phyloP scores from a whole-genome alignment of 2,329 filamentous ascomycete genomes.

The Fusarium albosuccineum region DNA sequence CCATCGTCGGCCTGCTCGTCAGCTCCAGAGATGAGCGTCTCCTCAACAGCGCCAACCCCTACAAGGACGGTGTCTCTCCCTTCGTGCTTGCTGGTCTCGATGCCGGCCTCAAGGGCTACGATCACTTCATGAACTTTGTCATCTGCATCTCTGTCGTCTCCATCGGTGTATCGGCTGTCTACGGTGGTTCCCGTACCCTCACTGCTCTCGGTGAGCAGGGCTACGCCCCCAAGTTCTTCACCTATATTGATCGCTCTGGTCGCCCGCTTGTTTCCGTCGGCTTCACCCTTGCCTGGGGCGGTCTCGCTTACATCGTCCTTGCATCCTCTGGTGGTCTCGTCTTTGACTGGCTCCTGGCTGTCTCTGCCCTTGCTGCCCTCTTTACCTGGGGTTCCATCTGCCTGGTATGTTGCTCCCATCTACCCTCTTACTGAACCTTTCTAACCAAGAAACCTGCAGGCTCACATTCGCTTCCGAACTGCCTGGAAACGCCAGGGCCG shows the following conservation, averaged over 20 bases:
- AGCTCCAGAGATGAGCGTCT: conserved; percentile 59
- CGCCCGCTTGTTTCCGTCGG: conserved; percentile 63
- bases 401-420: conserved; percentile 53
- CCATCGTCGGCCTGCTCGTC: conserved; percentile 62
- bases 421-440: rapidly evolving
- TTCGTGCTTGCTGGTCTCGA: conserved; percentile 65
- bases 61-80: conserved; percentile 57
- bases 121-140: conserved; percentile 66
- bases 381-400: conserved; percentile 77
- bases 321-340: conserved; percentile 62
- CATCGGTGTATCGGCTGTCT: conserved; percentile 67
- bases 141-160: conserved; percentile 68
- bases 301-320: conserved; percentile 62
- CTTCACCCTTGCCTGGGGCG: conserved; percentile 60
- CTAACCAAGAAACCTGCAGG: conserved; percentile 4
- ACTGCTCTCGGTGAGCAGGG: conserved; percentile 68
- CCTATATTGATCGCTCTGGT: conserved; percentile 66
- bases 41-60: conserved; percentile 49
- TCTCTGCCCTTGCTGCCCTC: conserved; percentile 72
- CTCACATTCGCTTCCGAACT: conserved; percentile 74
- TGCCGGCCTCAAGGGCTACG: conserved; percentile 61
- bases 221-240: conserved; percentile 67
- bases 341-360: conserved; percentile 74
- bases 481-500: conserved; percentile 72
- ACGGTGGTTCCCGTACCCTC: conserved; percentile 68